Base-by-base conservation (phyloP, 345 rosid species). In the Populus simonii region DNA sequence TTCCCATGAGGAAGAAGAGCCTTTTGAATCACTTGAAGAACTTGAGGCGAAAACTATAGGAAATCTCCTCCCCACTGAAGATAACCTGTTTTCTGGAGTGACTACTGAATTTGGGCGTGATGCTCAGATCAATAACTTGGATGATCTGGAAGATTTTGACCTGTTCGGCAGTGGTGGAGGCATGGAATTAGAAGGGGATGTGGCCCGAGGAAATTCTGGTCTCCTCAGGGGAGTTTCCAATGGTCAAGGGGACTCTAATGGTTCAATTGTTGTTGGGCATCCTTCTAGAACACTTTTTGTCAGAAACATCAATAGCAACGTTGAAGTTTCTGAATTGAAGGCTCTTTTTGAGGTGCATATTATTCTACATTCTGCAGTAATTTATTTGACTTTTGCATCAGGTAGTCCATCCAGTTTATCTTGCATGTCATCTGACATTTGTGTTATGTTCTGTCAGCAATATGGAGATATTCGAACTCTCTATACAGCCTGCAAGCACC, bases 21-120 rank as follows among this genome's bases (percentile, higher is more conserved):
- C 87, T 75, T 87, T 89, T 84, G 94, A 89, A 82, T 87, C 95
- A 69, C 86, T 88, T 76, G 88, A 93, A 89, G 98, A 94, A 79
- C 86, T 93, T 76, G 98, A 96, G 88, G 97, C 96, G 9, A 91
- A 88, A 78, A 91, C 97, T 74, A 93, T 95, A 72, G 94, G 97
- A 61, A 89, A 92, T 88, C 97, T 95, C 74, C 98, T 95, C 72
- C 99, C 99, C 70, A 89, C 92, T 83, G 99, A 95, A 66, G 99
- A 91, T 87, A 97, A 92, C 74, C 87, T 95, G 51, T 91, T 95
- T 79, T 89, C 99, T 43, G 99, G 96, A 77, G 90, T 95, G 85
- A 89, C 86, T 85, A 93, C 88, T 80, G 92, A 83, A 43, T 81
- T 86, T 73, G 92, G 86, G 70, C 84, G 77, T 74, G 82, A 74